Percentiles rank a stretch among this genome's conserved stretches.
Evolutionary conservation across 768 basidiomycete species (phyloP).

Genomic region (Mycena galericulata): DNA sequence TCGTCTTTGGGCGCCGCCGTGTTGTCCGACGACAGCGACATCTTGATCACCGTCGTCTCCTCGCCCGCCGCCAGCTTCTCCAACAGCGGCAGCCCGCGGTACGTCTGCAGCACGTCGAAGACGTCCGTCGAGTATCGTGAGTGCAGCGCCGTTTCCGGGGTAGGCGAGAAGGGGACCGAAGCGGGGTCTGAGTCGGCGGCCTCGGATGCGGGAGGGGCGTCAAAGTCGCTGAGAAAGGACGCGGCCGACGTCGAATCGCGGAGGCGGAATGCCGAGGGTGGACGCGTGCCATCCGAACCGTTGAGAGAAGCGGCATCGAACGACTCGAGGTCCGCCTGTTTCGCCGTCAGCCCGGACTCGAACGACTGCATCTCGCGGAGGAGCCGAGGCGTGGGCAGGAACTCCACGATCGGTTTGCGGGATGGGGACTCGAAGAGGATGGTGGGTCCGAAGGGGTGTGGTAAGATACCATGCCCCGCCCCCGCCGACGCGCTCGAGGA

Average conservation of each 20-base stretch:
- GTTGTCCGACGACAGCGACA: conserved; percentile 75
- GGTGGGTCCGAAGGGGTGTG: conserved; percentile 73
- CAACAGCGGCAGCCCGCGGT: conserved; percentile 78
- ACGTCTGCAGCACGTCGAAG: conserved; percentile 86
- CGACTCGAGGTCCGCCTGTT: conserved; percentile 55
- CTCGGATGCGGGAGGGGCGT: conserved; percentile 17
- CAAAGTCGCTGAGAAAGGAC: conserved; percentile 30
- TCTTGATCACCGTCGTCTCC: conserved; percentile 77
- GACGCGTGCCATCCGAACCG: conserved; percentile 34
- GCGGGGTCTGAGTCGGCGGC: conserved; percentile 33
- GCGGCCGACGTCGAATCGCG: conserved; percentile 33
- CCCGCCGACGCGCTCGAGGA: conserved; percentile 32
- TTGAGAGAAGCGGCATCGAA: conserved; percentile 20
- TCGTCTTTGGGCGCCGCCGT: conserved; percentile 85
- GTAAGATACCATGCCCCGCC: conserved; percentile 44
- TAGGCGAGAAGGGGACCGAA: conserved; percentile 46
- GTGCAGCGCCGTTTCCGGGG: conserved; percentile 62
- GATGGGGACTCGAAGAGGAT: conserved; percentile 72
- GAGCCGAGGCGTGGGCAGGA: conserved; percentile 60
- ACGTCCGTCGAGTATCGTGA: conserved; percentile 80
- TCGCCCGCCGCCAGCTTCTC: conserved; percentile 72
- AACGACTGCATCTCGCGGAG: conserved; percentile 92
- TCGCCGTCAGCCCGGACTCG: conserved; percentile 84
- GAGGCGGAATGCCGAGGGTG: conserved; percentile 47
- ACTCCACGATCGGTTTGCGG: conserved; percentile 55